Evolutionary conservation across 2,329 filamentous ascomycete species (phyloP), one percentile per base, ranked within the genome.

Genomic region (Calonectria pseudoreteaudii): DNA sequence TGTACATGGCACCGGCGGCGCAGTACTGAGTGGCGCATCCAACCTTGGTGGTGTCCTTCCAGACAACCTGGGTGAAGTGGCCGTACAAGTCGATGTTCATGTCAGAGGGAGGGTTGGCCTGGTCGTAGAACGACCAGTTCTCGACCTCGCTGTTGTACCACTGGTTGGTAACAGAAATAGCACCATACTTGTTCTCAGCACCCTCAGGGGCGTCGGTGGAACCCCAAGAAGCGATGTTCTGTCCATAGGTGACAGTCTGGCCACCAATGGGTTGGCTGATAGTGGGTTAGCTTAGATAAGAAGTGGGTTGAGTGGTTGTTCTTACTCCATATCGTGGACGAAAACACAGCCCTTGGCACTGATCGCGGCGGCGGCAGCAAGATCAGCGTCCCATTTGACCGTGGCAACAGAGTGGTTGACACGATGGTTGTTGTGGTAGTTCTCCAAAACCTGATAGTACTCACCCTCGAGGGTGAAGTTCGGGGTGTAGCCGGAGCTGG

Each of bases 361-460:
- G 70, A 86, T 86, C 31, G 9, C 11, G 64, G 86, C 77, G 52
- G 90, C 94, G 70, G 83, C 82, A 69, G 92, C 93, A 69, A 95
- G 90, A 53, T 86, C 86, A 11, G 86, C 81, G 79, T 93, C 89
- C 94, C 94, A 98, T 66, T 81, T 82, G 58, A 98, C 82, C 56
- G 86, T 89, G 28, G 85, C 81, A 44, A 91, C 92, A 23, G 93
- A 93, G 90, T 98, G 95, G 87, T 97, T 97, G 81, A 88, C 84
- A 76, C 97, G 96, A 86, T 97, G 94, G 68, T 93, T 81, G 87
- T 98, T 98, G 92, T 98, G 97, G 83, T 94, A 91, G 80, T 92
- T 88, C 65, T 96, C 80, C 65, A 89, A 88, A 18, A 85, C 82
- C 70, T 83, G 83, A 71, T 80, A 44, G 72, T 87, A 85, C 68